Conservation (phyloP, 1,284 basidiomycete species). For the Cryptococcus sp. region DNA sequence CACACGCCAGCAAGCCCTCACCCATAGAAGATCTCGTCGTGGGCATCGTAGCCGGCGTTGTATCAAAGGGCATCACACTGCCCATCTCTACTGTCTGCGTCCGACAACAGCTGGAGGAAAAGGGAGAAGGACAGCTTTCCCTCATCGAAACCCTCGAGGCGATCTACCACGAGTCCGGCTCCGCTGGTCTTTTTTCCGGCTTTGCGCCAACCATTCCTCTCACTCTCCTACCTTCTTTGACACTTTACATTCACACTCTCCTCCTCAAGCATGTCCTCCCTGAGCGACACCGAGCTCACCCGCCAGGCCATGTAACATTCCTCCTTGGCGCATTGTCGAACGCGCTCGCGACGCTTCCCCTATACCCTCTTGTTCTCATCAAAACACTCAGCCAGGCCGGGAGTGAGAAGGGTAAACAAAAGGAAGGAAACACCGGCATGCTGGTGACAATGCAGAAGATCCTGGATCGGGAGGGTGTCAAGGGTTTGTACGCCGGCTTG, state of each 20-base stretch:
- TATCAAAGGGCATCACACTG: conserved; percentile 53
- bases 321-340: conserved; percentile 54
- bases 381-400: conserved; percentile 49
- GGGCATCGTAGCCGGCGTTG: conserved; percentile 54
- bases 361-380: conserved; percentile 53
- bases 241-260: conserved; percentile 51
- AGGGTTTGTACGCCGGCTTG: conserved; percentile 77
- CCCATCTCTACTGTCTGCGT: conserved; percentile 57
- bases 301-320: conserved; percentile 50
- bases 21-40: conserved; percentile 51
- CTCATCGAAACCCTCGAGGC: conserved; percentile 17
- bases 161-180: conserved; percentile 30
- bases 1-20: not conserved
- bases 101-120: conserved; percentile 50
- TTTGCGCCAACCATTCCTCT: conserved; percentile 28
- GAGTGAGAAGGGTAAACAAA: conserved; percentile 7
- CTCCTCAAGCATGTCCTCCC: conserved; percentile 47
- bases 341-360: conserved; percentile 47
- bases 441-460: conserved; percentile 53
- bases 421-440: conserved; percentile 9
- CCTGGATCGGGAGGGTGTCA: conserved; percentile 69
- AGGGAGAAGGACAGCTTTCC: conserved; percentile 8
- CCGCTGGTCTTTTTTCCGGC: conserved; percentile 39
- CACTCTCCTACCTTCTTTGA: conserved; percentile 40
- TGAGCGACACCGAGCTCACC: conserved; percentile 37